Evolutionary conservation across 805 yeast genomes (phyloP).

Genomic region (Kregervanrija delftensis): DNA sequence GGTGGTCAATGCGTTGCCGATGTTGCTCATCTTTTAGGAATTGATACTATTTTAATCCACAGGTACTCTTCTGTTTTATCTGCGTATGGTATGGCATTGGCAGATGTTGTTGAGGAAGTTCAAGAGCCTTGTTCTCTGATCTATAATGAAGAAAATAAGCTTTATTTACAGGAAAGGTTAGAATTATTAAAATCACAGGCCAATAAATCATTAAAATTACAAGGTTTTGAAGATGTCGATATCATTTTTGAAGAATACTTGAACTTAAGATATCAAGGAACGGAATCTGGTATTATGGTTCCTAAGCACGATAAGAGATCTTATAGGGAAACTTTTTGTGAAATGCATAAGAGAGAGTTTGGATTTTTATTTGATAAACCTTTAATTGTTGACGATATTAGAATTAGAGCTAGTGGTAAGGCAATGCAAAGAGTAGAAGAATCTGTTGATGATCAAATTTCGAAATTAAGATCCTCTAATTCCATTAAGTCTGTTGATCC

Average conservation of each 20-base stretch:
- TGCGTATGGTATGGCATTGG: conserved; percentile 83
- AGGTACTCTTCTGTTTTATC: conserved; percentile 77
- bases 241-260: conserved; percentile 57
- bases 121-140: conserved; percentile 62
- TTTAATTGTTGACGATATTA: conserved; percentile 56
- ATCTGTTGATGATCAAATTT: conserved; percentile 46
- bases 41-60: conserved; percentile 63
- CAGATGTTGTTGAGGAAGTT: conserved; percentile 76
- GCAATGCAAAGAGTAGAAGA: conserved; percentile 35
- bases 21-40: conserved; percentile 66
- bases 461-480: conserved; percentile 22
- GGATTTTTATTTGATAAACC: conserved; percentile 59
- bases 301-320: conserved; percentile 20
- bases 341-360: conserved; percentile 61
- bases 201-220: conserved; percentile 32
- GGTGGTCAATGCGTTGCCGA: conserved; percentile 88
- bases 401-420: conserved; percentile 71
- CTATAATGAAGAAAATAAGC: conserved; percentile 27
- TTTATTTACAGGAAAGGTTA: conserved; percentile 38
- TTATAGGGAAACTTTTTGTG: conserved; percentile 40
- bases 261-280: conserved; percentile 78
- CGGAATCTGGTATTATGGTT: conserved; percentile 86
- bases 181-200: conserved; percentile 38
- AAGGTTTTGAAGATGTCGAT: conserved; percentile 43
- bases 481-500: conserved; percentile 18